A percentile compares a stretch with the other conserved stretches of the same genome.
phyloP scores from a whole-genome alignment of 208 protist species.

The Acanthamoeba lenticulata region DNA sequence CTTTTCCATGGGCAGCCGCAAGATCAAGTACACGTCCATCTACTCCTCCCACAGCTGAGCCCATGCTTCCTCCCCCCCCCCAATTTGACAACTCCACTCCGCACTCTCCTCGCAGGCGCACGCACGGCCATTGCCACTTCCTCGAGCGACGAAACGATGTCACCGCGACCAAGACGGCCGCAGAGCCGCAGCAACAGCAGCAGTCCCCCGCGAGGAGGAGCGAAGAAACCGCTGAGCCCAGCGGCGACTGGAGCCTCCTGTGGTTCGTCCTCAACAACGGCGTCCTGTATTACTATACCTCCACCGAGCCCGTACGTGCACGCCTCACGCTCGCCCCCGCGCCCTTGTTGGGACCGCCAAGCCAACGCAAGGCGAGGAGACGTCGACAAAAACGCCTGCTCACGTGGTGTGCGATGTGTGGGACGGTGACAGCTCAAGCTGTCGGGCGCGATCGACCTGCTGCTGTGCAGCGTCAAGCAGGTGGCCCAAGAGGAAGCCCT shows the following conservation, averaged over 20 bases:
- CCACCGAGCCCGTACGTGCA: not conserved
- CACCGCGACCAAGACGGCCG: not conserved
- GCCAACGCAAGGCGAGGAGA: too few species aligned
- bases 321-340: too few species aligned
- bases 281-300: not conserved
- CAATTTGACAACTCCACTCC: not conserved
- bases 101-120: not conserved
- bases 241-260: not conserved
- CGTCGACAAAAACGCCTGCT: not conserved
- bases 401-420: not conserved
- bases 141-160: not conserved
- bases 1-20: not conserved
- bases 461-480: constrained; percentile 8
- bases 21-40: not conserved
- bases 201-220: not conserved
- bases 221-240: not conserved
- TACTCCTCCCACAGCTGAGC: not conserved
- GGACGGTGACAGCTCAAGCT: not conserved
- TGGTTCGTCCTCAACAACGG: constrained; percentile 37
- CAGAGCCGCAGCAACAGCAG: not conserved
- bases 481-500: not conserved
- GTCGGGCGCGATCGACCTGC: not conserved
- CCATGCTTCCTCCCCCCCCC: not conserved
- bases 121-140: not conserved
- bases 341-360: too few species aligned